Base-by-base conservation (phyloP, 179 eudicot genomes). In the Corrigiola litoralis region DNA sequence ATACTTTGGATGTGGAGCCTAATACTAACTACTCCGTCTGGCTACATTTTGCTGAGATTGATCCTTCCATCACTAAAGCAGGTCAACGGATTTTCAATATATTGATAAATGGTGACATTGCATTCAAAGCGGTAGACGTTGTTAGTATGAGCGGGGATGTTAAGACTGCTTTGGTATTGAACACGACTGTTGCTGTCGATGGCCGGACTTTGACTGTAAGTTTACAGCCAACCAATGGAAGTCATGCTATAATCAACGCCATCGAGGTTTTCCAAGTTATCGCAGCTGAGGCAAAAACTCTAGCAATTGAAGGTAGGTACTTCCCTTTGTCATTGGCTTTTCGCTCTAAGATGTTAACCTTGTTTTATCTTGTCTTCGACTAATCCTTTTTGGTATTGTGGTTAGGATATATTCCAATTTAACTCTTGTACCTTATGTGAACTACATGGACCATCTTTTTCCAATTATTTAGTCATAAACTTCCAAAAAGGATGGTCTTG, bases 11-110 rank as follows among this genome's bases (percentile, higher is more conserved):
- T 46, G 96, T 95, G 63, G 95, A 91, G 28, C 97, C 99, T 46
- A 88, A 80, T 57, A 82, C 87, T 65, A 91, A 90, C 69, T 95
- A 88, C 74, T 91, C 97, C 32, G 67, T 95, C 50, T 95, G 99
- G 99, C 76, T 95, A 44, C 99, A 95, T 73, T 95, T 95, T 80
- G 90, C 97, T 1, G 99, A 95, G 81, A 91, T 91, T 69, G 96
- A 90, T 72, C 73, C 91, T 57, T 82, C 84, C 31, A 66, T 95
- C n/a, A 88, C 84, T 23, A 78, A 75, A 32, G 76, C 64, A 28
- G 97, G 97, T 27, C 79, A 88, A 73, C 78, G 99, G 85, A 81
- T 91, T 16, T 88, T 95, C 81, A 77, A 91, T 70, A 70, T 95
- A 33, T 68, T 79, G 77, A 75, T 95, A 58, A 95, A 95, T 69